These are phyloP conservation scores for Amauroascus verrucosus DNA, from an alignment of 2,329 filamentous ascomycete genomes.

Conservation along the genomic window DNA sequence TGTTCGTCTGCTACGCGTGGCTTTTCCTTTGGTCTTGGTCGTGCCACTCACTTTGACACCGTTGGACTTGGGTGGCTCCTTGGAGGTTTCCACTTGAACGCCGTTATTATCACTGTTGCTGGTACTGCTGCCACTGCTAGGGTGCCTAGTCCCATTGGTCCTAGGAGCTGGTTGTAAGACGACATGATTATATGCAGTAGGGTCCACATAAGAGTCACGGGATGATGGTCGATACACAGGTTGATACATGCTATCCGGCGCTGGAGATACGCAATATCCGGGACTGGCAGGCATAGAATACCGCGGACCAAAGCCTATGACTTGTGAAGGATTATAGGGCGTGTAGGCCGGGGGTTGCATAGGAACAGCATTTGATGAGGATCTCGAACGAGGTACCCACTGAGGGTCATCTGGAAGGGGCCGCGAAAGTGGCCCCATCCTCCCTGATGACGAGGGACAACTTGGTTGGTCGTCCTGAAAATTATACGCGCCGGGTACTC, in stretches of 20 bases:
- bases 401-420: slow-evolving; percentile 42
- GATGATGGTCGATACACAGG: slow-evolving; percentile 19
- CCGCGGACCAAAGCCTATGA: slow-evolving; percentile 26
- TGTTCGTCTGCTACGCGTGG: neutral
- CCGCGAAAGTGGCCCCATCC: slow-evolving; percentile 26
- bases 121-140: slow-evolving; percentile 6
- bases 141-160: slow-evolving; percentile 8
- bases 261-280: slow-evolving; percentile 16
- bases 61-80: neutral
- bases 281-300: slow-evolving; percentile 13
- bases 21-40: neutral
- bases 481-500: slow-evolving; percentile 23
- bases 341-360: slow-evolving; percentile 15
- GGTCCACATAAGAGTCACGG: slow-evolving; percentile 16
- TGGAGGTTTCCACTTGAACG: slow-evolving; percentile 2
- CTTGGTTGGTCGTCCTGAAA: slow-evolving; percentile 29
- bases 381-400: slow-evolving; percentile 36
- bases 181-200: slow-evolving; percentile 12
- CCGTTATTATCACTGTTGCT: slow-evolving; percentile 15
- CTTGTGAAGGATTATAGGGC: slow-evolving; percentile 17
- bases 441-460: slow-evolving; percentile 29
- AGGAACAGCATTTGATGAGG: slow-evolving; percentile 24
- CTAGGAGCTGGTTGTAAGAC: slow-evolving; percentile 16
- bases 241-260: slow-evolving; percentile 19
- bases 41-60: neutral